Evolutionary conservation across 1,284 basidiomycete genomes (phyloP), one percentile per base, ranked within the genome.

Genomic region (Phellopilus nigrolimitatus): DNA sequence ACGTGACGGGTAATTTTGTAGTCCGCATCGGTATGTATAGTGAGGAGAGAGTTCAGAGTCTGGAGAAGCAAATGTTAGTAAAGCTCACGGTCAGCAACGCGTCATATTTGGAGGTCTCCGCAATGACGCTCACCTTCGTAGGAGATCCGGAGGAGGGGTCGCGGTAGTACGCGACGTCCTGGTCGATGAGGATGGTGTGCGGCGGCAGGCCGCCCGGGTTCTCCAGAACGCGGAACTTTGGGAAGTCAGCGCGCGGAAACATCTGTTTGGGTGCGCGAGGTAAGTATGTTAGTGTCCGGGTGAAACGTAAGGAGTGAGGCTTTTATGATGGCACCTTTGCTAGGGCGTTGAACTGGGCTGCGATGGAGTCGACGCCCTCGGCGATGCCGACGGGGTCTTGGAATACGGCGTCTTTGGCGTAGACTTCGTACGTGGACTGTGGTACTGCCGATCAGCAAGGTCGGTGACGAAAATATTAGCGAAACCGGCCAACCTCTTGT

Each of bases 301-400:
- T 25, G 17, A 8, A 3, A 27, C 37, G 13, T 37, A 24, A 21
- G 25, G n/a, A 22, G 7, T 0, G 5, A 10, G 25, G 4, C 21
- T 30, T 17, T 42, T 10, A 49, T 25, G n/a, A 33, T 28, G 15
- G 5, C 27, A 72, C 75, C 67, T 76, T 75, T 4, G 68, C 68
- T 2, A 78, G 64, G 3, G 66, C 75, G 25, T 75, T 65, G 60
- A 78, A 78, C 54, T 77, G 76, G 0, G 69, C 66, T 22, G 68
- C 67, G 40, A 78, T 74, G 8, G 71, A 66, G 25, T 64, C 63
- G 10, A 65, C 53, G 5, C 75, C 76, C 46, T 71, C 61, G 5
- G 74, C 72, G 49, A 75, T 72, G 19, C 75, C 75, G 45, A 76
- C 60, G n/a, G 74, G 74, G 57, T 76, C 74, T 50, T 74, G 71